phyloP scores from a whole-genome alignment of 495 filamentous ascomycete species.

The Xanthoparmelia taractica region DNA sequence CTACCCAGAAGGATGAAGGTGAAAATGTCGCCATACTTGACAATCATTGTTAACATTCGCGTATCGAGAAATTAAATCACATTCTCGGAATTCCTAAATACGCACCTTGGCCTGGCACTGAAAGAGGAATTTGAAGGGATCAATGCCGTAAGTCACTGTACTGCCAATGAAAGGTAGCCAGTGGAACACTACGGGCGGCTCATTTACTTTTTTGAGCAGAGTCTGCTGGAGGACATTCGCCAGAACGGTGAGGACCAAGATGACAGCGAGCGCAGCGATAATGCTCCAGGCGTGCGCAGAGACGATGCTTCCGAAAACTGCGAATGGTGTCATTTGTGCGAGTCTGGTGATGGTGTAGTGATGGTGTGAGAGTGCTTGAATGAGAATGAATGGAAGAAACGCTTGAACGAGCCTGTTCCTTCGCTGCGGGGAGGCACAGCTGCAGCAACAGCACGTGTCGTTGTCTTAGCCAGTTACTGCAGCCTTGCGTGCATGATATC shows the following conservation, averaged over 20 bases:
- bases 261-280: background rate
- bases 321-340: background rate
- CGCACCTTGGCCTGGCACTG: conserved; percentile 61
- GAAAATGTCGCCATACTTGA: conserved; percentile 69
- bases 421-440: background rate
- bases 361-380: background rate
- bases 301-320: background rate
- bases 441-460: background rate
- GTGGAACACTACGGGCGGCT: conserved; percentile 78
- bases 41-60: conserved; percentile 11
- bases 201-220: conserved; percentile 60
- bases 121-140: conserved; percentile 72
- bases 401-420: background rate
- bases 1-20: conserved; percentile 71
- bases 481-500: background rate
- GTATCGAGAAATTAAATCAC: background rate
- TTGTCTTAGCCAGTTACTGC: background rate
- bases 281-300: background rate
- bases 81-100: background rate
- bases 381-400: background rate
- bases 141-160: conserved; percentile 75
- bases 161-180: conserved; percentile 75
- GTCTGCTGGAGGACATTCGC: conserved; percentile 62
- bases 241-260: conserved; percentile 46
- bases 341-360: background rate